phyloP scores from a whole-genome alignment of 352 stramenopile species.

The Phytophthora cryptogea region DNA sequence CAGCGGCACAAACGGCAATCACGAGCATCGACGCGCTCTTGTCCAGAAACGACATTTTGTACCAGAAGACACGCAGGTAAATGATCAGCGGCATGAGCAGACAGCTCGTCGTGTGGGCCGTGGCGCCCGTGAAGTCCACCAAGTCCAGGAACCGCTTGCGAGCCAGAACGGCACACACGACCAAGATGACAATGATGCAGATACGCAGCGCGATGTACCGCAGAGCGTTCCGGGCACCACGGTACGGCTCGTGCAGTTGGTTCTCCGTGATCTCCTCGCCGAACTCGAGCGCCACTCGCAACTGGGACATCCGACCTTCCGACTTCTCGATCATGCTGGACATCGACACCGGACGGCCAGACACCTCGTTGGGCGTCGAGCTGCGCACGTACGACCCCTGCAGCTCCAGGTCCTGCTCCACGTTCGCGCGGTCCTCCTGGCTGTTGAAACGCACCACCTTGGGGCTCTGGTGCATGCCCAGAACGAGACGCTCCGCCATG shows the following conservation, averaged over 20 bases:
- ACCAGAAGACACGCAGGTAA: slow-evolving; percentile 54
- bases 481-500: slow-evolving; percentile 58
- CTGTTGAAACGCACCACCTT: slow-evolving; percentile 29
- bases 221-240: slow-evolving; percentile 37
- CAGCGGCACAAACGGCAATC: slow-evolving; percentile 43
- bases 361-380: slow-evolving; percentile 35
- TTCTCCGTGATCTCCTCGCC: slow-evolving; percentile 41
- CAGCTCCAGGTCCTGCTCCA: slow-evolving; percentile 35
- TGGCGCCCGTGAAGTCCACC: slow-evolving; percentile 58
- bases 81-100: slow-evolving; percentile 59
- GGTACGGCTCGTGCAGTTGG: slow-evolving; percentile 40
- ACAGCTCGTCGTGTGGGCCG: slow-evolving; percentile 55
- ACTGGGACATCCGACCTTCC: slow-evolving; percentile 37
- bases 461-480: slow-evolving; percentile 62
- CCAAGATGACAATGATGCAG: slow-evolving; percentile 44
- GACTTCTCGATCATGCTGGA: slow-evolving; percentile 30
- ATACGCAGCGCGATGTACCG: slow-evolving; percentile 55
- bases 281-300: slow-evolving; percentile 39
- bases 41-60: slow-evolving; percentile 44
- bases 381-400: slow-evolving; percentile 37
- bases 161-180: slow-evolving; percentile 41
- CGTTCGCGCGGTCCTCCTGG: slow-evolving; percentile 24
- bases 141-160: slow-evolving; percentile 63
- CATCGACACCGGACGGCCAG: slow-evolving; percentile 20
- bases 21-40: slow-evolving; percentile 46